Percentiles rank a stretch among this genome's conserved stretches.
Evolutionary conservation across 345 rosid species (phyloP).

Genomic region (Dipteronia dyeriana): DNA sequence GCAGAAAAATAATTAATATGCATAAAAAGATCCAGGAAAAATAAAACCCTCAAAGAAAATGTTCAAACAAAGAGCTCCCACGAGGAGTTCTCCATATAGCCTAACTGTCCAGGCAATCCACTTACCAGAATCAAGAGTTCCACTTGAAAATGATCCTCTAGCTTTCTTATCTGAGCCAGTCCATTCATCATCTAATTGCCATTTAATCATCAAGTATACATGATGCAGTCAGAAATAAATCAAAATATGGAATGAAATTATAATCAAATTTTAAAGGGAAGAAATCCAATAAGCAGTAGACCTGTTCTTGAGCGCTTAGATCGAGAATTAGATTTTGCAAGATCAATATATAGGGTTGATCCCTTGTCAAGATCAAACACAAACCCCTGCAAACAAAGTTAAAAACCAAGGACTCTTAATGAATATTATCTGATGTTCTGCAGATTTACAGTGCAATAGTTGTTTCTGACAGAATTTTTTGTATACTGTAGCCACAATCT

Average conservation of each 20-base stretch:
- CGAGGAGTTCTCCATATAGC: slow-evolving; percentile 17
- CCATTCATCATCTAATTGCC: slow-evolving; percentile 58
- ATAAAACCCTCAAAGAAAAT: slow-evolving; percentile 18
- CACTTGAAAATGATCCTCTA: slow-evolving; percentile 40
- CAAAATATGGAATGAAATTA: slow-evolving; percentile 9
- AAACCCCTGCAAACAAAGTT: slow-evolving; percentile 63
- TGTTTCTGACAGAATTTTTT: neutral
- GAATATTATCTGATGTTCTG: neutral
- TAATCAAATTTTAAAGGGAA: neutral
- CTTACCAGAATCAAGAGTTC: slow-evolving; percentile 59
- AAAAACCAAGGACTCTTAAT: slow-evolving; percentile 15
- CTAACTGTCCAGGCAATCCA: slow-evolving; percentile 14
- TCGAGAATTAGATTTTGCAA: slow-evolving; percentile 88
- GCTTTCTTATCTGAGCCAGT: slow-evolving; percentile 58
- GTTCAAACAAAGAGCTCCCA: slow-evolving; percentile 15
- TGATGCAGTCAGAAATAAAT: neutral
- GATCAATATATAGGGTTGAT: slow-evolving; percentile 74
- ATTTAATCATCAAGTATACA: slow-evolving; percentile 22
- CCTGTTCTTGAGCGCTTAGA: slow-evolving; percentile 84
- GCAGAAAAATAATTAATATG: slow-evolving; percentile 12
- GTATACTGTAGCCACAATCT: neutral
- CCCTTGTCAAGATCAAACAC: slow-evolving; percentile 91
- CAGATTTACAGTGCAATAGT: neutral
- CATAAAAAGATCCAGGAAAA: slow-evolving; percentile 11
- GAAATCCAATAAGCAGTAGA: slow-evolving; percentile 23